A percentile compares a stretch with the other conserved stretches of the same genome.
phyloP scores from a whole-genome alignment of 306 rosid species.

The apple (Malus domestica) region DNA sequence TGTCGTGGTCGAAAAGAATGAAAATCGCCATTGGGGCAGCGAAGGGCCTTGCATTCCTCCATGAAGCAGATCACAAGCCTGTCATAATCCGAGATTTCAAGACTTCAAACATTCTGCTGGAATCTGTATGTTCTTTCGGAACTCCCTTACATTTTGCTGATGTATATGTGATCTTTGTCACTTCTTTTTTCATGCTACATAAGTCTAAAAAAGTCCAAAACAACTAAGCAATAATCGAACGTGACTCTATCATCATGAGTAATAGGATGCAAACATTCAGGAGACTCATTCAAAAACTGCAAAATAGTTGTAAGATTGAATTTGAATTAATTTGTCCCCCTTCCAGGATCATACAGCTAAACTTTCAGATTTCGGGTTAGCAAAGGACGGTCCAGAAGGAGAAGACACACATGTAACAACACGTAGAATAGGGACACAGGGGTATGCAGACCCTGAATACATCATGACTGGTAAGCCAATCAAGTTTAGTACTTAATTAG shows the following conservation, averaged over 20 bases:
- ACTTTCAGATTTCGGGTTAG: slow-evolving; percentile 73
- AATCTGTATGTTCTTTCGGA: slow-evolving; percentile 43
- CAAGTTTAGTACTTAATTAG: neutral
- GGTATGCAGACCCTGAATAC: slow-evolving; percentile 87
- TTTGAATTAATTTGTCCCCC: neutral
- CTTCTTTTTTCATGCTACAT: neutral
- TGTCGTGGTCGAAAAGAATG: slow-evolving; percentile 78
- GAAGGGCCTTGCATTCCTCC: slow-evolving; percentile 71
- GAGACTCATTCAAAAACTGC: neutral
- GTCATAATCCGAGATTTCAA: slow-evolving; percentile 81
- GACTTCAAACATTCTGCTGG: slow-evolving; percentile 68
- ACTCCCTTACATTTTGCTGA: neutral
- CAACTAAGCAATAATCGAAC: neutral
- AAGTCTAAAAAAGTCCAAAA: neutral
- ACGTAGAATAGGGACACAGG: slow-evolving; percentile 64
- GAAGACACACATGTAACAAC: slow-evolving; percentile 60
- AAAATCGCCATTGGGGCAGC: slow-evolving; percentile 76
- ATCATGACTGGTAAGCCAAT: slow-evolving; percentile 48
- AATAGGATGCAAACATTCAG: neutral
- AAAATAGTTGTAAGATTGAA: neutral
- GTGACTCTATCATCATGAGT: neutral
- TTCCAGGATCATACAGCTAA: slow-evolving; percentile 63
- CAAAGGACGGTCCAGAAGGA: slow-evolving; percentile 71
- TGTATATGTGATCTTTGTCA: neutral
- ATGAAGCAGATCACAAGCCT: slow-evolving; percentile 58